Conservation (phyloP, 306 rosid species). For the Cicer bijugum region DNA sequence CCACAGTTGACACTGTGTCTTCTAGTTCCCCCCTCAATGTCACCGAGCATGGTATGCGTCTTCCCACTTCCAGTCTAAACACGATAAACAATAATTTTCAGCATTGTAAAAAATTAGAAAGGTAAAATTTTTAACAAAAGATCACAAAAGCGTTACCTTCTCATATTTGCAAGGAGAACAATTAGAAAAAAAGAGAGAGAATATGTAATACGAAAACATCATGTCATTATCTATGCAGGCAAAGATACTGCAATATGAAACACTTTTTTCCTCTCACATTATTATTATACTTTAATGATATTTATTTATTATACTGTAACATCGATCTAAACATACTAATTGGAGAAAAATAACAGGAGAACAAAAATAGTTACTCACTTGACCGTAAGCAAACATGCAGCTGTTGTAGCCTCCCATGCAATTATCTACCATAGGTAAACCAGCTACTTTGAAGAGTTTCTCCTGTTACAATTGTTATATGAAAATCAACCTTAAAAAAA, state of each 20-base stretch:
- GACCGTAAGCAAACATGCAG: conserved; percentile 99
- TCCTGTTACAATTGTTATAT: conserved; percentile 62
- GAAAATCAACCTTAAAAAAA: conserved; percentile 38
- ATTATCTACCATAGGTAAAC: conserved; percentile 94
- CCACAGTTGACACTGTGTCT: conserved; percentile 98
- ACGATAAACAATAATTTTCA: conserved; percentile 33
- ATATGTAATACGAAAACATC: conserved; percentile 13
- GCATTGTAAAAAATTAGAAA: neutral
- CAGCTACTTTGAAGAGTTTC: conserved; percentile 88
- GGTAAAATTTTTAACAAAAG: conserved; percentile 2
- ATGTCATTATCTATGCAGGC: conserved; percentile 9
- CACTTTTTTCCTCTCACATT: neutral
- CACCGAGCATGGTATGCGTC: conserved; percentile 99
- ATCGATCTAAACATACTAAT: conserved; percentile 22
- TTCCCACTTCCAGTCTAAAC: conserved; percentile 97
- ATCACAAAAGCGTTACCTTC: neutral
- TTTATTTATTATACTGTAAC: neutral
- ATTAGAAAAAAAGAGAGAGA: conserved; percentile 2
- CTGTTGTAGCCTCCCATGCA: conserved; percentile 97
- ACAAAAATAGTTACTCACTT: conserved; percentile 63
- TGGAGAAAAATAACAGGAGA: conserved; percentile 19
- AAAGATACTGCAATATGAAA: conserved; percentile 1
- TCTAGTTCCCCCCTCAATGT: conserved; percentile 93
- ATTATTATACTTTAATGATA: neutral
- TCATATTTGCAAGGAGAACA: conserved; percentile 13